A percentile compares a stretch with the other conserved stretches of the same genome.
These are phyloP conservation scores for Wickerhamomyces bisporus DNA, from an alignment of 805 yeast genomes.

Conservation along the genomic window DNA sequence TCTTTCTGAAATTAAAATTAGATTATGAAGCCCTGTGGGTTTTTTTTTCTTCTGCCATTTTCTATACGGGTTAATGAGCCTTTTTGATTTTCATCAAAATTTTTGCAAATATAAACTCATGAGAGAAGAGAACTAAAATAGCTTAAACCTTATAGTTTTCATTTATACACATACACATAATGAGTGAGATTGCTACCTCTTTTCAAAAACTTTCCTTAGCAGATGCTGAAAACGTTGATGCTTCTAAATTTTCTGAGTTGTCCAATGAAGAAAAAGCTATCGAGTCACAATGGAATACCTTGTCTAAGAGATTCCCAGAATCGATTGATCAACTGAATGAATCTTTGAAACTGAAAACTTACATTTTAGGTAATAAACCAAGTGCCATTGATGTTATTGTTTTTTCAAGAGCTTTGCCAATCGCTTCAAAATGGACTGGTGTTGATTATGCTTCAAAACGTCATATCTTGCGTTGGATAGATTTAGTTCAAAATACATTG, in stretches of 20 bases:
- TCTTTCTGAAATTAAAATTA: too few relatives aligned
- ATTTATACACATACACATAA: too few relatives aligned
- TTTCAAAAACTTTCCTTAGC: constrained; percentile 27
- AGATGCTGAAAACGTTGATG: constrained; percentile 20
- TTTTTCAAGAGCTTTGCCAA: constrained; percentile 60
- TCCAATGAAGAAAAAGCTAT: constrained; percentile 58
- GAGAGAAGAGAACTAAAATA: too few relatives aligned
- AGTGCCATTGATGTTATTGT: constrained; percentile 67
- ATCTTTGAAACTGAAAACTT: constrained; percentile 63
- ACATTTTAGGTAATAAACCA: constrained; percentile 61
- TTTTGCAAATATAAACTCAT: not conserved
- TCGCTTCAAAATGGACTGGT: constrained; percentile 50
- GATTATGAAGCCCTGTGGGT: too few relatives aligned
- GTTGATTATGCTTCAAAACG: constrained; percentile 57
- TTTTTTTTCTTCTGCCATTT: too few relatives aligned
- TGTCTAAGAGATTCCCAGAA: constrained; percentile 58
- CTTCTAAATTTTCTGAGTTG: constrained; percentile 22
- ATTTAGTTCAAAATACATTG: constrained; percentile 69
- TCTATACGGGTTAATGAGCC: too few relatives aligned
- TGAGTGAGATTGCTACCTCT: constrained; percentile 27
- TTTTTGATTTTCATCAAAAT: not conserved
- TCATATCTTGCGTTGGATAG: constrained; percentile 92
- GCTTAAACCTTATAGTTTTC: too few relatives aligned
- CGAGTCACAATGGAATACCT: constrained; percentile 72
- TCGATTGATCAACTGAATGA: constrained; percentile 58